phyloP scores from a whole-genome alignment of 2,329 filamentous ascomycete species.

The Botrytis fabae region DNA sequence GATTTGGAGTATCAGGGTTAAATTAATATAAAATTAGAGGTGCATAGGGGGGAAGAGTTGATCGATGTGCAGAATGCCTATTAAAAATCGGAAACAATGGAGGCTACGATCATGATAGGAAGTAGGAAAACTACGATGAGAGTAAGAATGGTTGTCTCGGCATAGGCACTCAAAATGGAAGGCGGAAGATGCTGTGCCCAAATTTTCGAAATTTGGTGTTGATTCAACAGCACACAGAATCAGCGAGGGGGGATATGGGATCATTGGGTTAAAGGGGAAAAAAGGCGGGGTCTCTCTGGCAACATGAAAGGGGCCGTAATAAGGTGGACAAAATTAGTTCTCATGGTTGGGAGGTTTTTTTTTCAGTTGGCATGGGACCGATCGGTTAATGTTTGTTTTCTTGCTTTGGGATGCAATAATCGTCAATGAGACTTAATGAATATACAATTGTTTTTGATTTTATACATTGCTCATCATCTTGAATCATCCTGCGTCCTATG shows the following conservation, averaged over 20 bases:
- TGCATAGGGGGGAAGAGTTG: too few species aligned
- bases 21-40: neutral
- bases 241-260: neutral
- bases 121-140: neutral
- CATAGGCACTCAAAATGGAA: neutral
- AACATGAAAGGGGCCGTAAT: neutral
- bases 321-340: neutral
- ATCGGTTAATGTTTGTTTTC: neutral
- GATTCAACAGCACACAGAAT: neutral
- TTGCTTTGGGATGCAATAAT: neutral
- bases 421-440: neutral
- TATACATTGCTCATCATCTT: neutral
- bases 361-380: neutral
- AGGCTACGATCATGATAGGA: neutral
- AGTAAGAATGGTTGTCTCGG: neutral
- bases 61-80: neutral
- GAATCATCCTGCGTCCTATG: neutral
- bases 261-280: neutral
- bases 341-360: neutral
- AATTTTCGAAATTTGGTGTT: neutral
- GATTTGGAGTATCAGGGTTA: slow-evolving; percentile 28
- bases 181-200: neutral
- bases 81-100: neutral
- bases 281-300: neutral
- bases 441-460: neutral